Conservation (phyloP, 495 filamentous ascomycete species). For the Pyronema omphalodes region DNA sequence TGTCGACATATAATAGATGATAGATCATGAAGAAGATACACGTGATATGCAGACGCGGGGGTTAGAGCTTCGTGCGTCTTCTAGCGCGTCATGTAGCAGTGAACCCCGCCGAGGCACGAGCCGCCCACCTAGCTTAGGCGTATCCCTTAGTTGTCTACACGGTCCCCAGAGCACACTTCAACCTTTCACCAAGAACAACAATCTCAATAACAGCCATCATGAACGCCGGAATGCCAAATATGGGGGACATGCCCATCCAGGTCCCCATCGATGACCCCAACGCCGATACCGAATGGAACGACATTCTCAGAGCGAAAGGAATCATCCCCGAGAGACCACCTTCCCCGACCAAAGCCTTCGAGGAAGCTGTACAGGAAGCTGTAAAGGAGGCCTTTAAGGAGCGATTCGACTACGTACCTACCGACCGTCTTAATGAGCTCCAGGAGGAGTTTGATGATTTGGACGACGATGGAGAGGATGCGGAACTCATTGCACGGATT, state of each 20-base stretch:
- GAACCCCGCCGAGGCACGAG: too few relatives aligned
- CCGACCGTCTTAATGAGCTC: constrained; percentile 43
- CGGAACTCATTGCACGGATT: constrained; percentile 73
- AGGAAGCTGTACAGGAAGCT: constrained; percentile 81
- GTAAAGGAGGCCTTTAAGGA: constrained; percentile 69
- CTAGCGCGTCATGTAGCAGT: too few relatives aligned
- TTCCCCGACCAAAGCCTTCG: constrained; percentile 80
- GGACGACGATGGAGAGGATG: constrained; percentile 81
- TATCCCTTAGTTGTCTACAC: too few relatives aligned
- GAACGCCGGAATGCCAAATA: constrained; percentile 5
- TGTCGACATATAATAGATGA: too few relatives aligned
- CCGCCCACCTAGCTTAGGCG: too few relatives aligned
- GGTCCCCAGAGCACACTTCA: too few relatives aligned
- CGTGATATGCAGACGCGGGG: too few relatives aligned
- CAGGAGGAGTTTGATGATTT: constrained; percentile 82
- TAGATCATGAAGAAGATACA: too few relatives aligned
- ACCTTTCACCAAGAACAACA: too few relatives aligned
- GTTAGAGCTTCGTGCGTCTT: too few relatives aligned
- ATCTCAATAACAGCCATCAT: neutral
- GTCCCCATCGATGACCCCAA: constrained; percentile 90
- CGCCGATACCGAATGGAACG: constrained; percentile 99
- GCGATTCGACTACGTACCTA: constrained; percentile 40
- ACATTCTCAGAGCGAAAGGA: constrained; percentile 91
- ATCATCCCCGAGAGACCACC: constrained; percentile 92
- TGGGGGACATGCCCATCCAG: constrained; percentile 23